Conservation (phyloP, 148 eudicot species). For the Amaranthus palmeri region DNA sequence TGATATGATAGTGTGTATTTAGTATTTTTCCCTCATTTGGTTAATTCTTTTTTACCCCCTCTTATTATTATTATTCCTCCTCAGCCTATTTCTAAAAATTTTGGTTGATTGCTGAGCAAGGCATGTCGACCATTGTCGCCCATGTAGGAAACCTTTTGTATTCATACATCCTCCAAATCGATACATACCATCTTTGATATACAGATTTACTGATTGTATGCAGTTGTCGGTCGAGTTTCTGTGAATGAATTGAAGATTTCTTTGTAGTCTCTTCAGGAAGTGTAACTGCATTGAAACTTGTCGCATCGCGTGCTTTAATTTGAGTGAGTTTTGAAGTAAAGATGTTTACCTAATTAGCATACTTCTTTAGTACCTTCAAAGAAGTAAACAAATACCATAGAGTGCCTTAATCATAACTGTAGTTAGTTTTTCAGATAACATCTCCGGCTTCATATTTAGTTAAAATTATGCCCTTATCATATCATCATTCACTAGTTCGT, state of each 20-base stretch:
- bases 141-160: conserved; percentile 13
- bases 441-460: too few relatives aligned
- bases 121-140: conserved; percentile 1
- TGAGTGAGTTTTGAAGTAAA: background rate
- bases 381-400: too few relatives aligned
- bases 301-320: background rate
- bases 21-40: conserved; percentile 26
- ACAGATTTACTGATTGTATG: conserved; percentile 9
- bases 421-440: too few relatives aligned
- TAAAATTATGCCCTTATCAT: too few relatives aligned
- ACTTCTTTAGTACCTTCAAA: background rate
- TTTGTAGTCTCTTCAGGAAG: background rate
- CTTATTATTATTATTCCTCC: background rate
- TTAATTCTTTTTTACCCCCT: conserved; percentile 16
- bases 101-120: conserved; percentile 18
- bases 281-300: background rate
- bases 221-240: background rate
- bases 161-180: conserved; percentile 19
- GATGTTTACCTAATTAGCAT: background rate
- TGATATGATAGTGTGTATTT: conserved; percentile 31
- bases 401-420: too few relatives aligned
- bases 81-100: background rate
- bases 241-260: conserved; percentile 1
- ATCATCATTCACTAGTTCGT: too few relatives aligned
- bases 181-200: conserved; percentile 22